Conservation (phyloP, 2,329 filamentous ascomycete genomes). For the Graphiopsis chlorocephala region DNA sequence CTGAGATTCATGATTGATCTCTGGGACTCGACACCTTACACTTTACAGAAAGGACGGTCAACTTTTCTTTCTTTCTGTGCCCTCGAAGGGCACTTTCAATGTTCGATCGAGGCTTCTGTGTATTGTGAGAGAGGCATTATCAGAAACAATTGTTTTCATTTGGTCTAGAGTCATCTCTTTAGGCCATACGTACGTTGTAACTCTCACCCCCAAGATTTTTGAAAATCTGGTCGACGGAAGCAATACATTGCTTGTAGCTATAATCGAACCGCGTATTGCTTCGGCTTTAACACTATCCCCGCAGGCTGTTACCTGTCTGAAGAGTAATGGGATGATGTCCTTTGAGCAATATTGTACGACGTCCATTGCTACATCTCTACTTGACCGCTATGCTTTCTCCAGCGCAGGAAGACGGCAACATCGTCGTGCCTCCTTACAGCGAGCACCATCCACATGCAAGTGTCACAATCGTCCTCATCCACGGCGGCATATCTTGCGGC, state of each 20-base stretch:
- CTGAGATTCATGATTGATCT: neutral
- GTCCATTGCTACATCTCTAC: neutral
- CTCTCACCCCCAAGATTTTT: neutral
- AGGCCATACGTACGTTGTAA: neutral
- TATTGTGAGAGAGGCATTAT: neutral
- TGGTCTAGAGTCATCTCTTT: neutral
- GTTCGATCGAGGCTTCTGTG: neutral
- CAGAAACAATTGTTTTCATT: neutral
- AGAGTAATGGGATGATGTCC: neutral
- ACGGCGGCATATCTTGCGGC: neutral
- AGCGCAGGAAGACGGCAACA: neutral
- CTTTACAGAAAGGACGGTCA: neutral
- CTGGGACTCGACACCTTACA: neutral
- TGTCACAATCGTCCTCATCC: neutral
- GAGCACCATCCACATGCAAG: neutral
- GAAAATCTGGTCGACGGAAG: neutral
- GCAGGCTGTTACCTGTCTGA: neutral
- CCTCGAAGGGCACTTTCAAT: neutral
- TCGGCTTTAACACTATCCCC: neutral
- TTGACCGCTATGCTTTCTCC: neutral
- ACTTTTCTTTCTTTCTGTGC: neutral
- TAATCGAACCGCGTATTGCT: neutral
- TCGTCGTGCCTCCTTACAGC: neutral
- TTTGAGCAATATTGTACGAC: neutral
- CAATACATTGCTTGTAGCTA: neutral